Conservation (phyloP, 1,284 basidiomycete genomes). For the Naganishia sp. region DNA sequence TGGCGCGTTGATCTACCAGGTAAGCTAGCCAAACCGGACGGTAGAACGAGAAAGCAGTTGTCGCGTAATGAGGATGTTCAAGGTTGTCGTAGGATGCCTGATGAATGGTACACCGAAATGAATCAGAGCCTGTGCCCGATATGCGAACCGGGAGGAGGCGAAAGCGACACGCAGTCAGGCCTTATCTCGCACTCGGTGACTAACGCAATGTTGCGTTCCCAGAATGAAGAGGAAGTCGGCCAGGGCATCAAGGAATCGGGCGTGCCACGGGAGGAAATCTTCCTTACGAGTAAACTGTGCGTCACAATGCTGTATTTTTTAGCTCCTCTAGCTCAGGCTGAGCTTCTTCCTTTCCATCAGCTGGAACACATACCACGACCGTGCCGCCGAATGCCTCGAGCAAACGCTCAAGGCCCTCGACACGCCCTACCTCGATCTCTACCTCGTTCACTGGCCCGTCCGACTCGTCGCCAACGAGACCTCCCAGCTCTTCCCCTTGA, state of each 20-base stretch:
- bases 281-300: slow-evolving; percentile 62
- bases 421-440: slow-evolving; percentile 71
- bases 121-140: too few relatives aligned
- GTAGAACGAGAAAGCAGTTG: neutral
- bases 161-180: too few relatives aligned
- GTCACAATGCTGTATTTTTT: neutral
- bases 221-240: slow-evolving; percentile 82
- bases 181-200: too few relatives aligned
- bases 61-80: too few relatives aligned
- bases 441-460: slow-evolving; percentile 45
- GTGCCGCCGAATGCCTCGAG: slow-evolving; percentile 63
- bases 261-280: slow-evolving; percentile 75
- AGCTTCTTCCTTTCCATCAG: slow-evolving; percentile 9
- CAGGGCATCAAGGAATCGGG: slow-evolving; percentile 76
- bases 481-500: slow-evolving; percentile 44
- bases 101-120: too few relatives aligned
- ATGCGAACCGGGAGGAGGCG: neutral
- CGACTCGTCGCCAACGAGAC: slow-evolving; percentile 45
- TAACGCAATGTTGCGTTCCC: slow-evolving; percentile 52
- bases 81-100: neutral
- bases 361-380: slow-evolving; percentile 70
- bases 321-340: slow-evolving; percentile 22
- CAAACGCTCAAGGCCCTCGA: slow-evolving; percentile 71
- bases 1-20: slow-evolving; percentile 64
- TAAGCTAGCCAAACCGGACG: neutral